These are phyloP conservation scores for Pseudopediastrum boryanum DNA, from an alignment of 139 green algal species.

Conservation along the genomic window DNA sequence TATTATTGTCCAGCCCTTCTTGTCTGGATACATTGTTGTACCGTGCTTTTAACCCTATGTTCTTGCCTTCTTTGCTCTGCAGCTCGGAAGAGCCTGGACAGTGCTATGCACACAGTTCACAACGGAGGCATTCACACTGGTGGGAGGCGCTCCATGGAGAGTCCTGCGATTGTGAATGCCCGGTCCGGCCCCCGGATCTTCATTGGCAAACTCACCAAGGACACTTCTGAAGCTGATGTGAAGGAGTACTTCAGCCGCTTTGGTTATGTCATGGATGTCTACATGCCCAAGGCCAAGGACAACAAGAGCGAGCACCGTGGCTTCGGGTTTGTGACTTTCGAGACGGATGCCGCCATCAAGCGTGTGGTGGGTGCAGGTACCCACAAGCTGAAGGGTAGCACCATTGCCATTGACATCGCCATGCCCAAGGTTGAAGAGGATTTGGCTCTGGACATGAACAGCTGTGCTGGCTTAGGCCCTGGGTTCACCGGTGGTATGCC, in stretches of 20 bases:
- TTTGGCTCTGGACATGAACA: not conserved
- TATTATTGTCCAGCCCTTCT: no score
- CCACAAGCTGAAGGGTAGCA: conserved; percentile 66
- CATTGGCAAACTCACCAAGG: conserved; percentile 88
- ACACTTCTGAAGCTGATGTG: conserved; percentile 82
- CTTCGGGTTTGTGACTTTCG: conserved; percentile 94
- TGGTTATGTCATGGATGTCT: conserved; percentile 93
- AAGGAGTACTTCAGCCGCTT: conserved; percentile 86
- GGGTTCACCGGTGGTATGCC: not conserved
- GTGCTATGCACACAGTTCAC: conserved; percentile 12
- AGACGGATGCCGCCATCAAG: conserved; percentile 86
- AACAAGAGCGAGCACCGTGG: conserved; percentile 83
- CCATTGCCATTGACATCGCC: conserved; percentile 74
- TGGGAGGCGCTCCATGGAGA: conserved; percentile 42
- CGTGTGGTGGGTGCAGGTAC: conserved; percentile 65
- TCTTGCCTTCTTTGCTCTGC: no score
- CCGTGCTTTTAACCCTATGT: no score
- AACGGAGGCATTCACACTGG: conserved; percentile 19
- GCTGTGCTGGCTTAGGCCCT: not conserved
- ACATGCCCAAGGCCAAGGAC: conserved; percentile 80
- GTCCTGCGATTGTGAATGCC: conserved; percentile 55
- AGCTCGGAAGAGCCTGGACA: conserved; percentile 28
- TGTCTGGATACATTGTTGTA: no score
- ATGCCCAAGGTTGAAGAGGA: conserved; percentile 64
- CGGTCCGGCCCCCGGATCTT: conserved; percentile 85